A percentile compares a stretch with the other conserved stretches of the same genome.
These are phyloP conservation scores for Aspergillus oerlinghausenensis DNA, from an alignment of 2,329 filamentous ascomycete genomes.

Conservation along the genomic window DNA sequence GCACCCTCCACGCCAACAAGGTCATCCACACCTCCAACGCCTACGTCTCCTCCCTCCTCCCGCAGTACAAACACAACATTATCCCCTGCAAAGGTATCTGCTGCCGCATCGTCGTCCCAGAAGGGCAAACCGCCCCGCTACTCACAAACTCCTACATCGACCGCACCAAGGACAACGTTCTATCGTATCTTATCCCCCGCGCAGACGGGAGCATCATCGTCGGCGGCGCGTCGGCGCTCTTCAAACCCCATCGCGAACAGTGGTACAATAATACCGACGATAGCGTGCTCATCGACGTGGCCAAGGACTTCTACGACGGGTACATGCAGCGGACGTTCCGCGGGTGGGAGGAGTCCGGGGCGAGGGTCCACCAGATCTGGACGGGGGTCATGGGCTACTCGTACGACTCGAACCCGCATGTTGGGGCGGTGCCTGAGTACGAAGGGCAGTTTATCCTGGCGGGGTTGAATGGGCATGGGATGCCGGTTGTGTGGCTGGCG, in stretches of 20 bases:
- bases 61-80: conserved; percentile 64
- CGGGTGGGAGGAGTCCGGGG: conserved; percentile 32
- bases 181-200: conserved; percentile 57
- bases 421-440: conserved; percentile 46
- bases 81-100: conserved; percentile 64
- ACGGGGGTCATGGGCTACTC: conserved; percentile 50
- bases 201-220: conserved; percentile 54
- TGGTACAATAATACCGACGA: conserved; percentile 49
- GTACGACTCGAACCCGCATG: conserved; percentile 47
- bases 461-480: conserved; percentile 63
- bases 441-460: conserved; percentile 53
- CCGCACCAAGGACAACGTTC: conserved; percentile 36
- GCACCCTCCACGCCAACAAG: conserved; percentile 56
- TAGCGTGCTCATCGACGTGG: conserved; percentile 44
- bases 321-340: conserved; percentile 33
- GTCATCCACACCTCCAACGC: conserved; percentile 81
- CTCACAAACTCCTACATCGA: conserved; percentile 54
- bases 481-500: conserved; percentile 59
- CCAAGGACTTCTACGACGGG: conserved; percentile 33
- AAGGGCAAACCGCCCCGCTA: conserved; percentile 18
- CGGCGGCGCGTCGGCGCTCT: conserved; percentile 55
- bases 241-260: conserved; percentile 17
- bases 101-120: conserved; percentile 24
- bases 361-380: conserved; percentile 26
- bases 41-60: conserved; percentile 72